These are phyloP conservation scores for Rhizoclosmatium globosum DNA, from an alignment of 192 early-diverging fungal genomes.

Conservation along the genomic window DNA sequence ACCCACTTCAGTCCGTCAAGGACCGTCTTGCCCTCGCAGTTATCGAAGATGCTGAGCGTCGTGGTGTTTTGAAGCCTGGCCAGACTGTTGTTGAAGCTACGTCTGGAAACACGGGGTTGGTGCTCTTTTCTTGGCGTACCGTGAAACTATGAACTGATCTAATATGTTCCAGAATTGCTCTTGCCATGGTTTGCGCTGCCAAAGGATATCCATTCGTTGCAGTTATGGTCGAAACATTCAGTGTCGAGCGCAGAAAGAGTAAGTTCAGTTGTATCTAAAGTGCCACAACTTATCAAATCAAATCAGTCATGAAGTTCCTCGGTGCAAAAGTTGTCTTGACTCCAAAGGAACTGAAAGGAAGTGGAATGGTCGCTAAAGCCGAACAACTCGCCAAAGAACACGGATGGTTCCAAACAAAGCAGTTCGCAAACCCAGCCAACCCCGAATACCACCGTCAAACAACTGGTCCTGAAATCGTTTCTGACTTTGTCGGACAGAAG, in stretches of 20 bases:
- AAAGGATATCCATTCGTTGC: constrained; percentile 55
- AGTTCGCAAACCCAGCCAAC: constrained; percentile 52
- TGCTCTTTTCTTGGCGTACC: neutral
- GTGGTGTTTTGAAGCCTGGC: constrained; percentile 44
- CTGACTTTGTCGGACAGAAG: constrained; percentile 41
- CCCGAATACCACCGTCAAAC: constrained; percentile 55
- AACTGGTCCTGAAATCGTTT: constrained; percentile 48
- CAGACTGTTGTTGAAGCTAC: constrained; percentile 78
- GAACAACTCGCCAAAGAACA: constrained; percentile 44
- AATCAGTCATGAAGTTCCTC: constrained; percentile 49
- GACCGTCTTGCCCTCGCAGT: constrained; percentile 47
- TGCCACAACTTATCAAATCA: too few relatives aligned
- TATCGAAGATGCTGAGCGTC: constrained; percentile 52
- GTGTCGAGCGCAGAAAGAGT: constrained; percentile 48
- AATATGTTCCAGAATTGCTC: constrained; percentile 38
- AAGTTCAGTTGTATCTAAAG: too few relatives aligned
- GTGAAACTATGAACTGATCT: neutral
- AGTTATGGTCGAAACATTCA: constrained; percentile 55
- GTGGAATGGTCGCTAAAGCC: constrained; percentile 50
- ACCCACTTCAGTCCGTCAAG: constrained; percentile 50
- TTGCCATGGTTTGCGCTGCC: constrained; percentile 53
- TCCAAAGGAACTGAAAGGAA: constrained; percentile 48
- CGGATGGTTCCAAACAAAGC: constrained; percentile 48
- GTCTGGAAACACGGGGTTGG: constrained; percentile 83
- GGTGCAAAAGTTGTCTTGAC: constrained; percentile 53